A percentile compares a stretch with the other conserved stretches of the same genome.
These are phyloP conservation scores for Claviceps humidiphila DNA, from an alignment of 2,329 filamentous ascomycete genomes.

Conservation along the genomic window DNA sequence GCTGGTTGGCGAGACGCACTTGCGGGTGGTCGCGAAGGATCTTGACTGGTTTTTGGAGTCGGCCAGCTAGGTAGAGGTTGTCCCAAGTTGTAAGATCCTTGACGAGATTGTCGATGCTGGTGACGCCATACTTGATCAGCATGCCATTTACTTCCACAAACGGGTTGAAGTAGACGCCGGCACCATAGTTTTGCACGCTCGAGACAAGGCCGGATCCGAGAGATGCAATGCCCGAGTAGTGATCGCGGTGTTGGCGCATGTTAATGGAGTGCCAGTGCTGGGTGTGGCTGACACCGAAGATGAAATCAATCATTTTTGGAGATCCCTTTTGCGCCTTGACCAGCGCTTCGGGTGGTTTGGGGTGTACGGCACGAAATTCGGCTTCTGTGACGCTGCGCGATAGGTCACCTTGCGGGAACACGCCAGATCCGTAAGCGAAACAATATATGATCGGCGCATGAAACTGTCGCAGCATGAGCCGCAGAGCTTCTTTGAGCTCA, in stretches of 20 bases:
- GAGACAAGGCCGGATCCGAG: slow-evolving; percentile 78
- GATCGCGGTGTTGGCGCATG: slow-evolving; percentile 71
- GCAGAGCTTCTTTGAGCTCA: slow-evolving; percentile 83
- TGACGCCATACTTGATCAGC: slow-evolving; percentile 94
- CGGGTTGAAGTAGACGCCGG: slow-evolving; percentile 95
- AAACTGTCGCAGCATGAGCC: slow-evolving; percentile 83
- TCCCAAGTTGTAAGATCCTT: slow-evolving; percentile 83
- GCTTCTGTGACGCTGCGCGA: slow-evolving; percentile 41
- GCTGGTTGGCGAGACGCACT: slow-evolving; percentile 87
- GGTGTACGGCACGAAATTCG: slow-evolving; percentile 55
- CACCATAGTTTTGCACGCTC: slow-evolving; percentile 79
- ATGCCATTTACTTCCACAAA: slow-evolving; percentile 91
- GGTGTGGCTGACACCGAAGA: slow-evolving; percentile 86
- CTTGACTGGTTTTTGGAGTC: slow-evolving; percentile 94
- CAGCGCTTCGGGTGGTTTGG: slow-evolving; percentile 68
- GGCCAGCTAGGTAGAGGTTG: slow-evolving; percentile 88
- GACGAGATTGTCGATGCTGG: slow-evolving; percentile 82
- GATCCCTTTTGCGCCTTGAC: slow-evolving; percentile 73
- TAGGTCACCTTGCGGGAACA: slow-evolving; percentile 65
- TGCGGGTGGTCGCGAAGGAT: slow-evolving; percentile 88
- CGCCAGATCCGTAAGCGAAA: slow-evolving; percentile 93
- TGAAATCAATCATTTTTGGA: slow-evolving; percentile 97
- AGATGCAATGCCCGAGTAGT: slow-evolving; percentile 78
- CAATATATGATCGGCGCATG: slow-evolving; percentile 88
- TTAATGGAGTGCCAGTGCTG: slow-evolving; percentile 98